phyloP scores from a whole-genome alignment of 2,329 filamentous ascomycete genomes.

The Sporothrix brasiliensis region DNA sequence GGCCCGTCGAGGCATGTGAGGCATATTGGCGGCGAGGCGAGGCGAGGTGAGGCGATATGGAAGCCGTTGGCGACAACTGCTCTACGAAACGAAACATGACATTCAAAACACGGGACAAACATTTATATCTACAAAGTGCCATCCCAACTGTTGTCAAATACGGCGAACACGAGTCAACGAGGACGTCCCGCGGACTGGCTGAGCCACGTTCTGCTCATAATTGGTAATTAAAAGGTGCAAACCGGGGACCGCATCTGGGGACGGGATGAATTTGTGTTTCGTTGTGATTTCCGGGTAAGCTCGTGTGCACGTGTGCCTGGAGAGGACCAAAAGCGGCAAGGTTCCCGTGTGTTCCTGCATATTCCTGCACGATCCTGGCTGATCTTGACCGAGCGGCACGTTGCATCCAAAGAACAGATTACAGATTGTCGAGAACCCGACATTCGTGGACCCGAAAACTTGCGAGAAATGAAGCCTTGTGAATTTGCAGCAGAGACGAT shows the following conservation, averaged over 20 bases:
- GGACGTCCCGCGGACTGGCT: too few species aligned
- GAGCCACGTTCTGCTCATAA: not conserved
- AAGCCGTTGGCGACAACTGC: not conserved
- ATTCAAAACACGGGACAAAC: not conserved
- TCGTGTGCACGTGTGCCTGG: not conserved
- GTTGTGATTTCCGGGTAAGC: slow-evolving; percentile 12
- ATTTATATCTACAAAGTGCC: slow-evolving; percentile 3
- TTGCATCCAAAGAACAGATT: not conserved
- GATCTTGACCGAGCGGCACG: not conserved
- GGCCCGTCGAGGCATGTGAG: not conserved
- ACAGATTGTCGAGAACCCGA: not conserved
- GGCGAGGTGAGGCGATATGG: not conserved
- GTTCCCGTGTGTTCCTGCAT: not conserved
- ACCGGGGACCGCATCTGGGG: slow-evolving; percentile 8
- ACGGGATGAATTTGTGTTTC: not conserved
- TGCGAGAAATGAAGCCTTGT: too few species aligned
- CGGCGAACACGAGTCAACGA: too few species aligned
- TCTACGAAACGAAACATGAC: not conserved
- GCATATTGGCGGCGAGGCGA: not conserved
- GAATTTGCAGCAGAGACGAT: too few species aligned
- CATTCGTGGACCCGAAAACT: too few species aligned
- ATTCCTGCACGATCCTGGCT: not conserved
- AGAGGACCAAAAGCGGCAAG: not conserved
- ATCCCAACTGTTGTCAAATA: not conserved
- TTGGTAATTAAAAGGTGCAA: not conserved